These are phyloP conservation scores for Kandelia obovata DNA, from an alignment of 345 rosid genomes.

Conservation along the genomic window DNA sequence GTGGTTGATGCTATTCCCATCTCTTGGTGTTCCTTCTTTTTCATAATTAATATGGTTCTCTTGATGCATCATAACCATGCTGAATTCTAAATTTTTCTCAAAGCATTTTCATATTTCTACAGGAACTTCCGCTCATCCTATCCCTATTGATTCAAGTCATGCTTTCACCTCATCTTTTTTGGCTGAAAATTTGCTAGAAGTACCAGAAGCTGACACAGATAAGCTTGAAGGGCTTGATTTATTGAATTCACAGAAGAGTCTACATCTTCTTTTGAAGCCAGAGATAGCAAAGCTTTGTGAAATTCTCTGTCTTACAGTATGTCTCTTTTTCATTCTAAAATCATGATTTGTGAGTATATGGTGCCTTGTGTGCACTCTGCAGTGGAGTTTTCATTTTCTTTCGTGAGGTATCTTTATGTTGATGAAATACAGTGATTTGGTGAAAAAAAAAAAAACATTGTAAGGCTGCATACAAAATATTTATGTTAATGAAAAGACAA, in stretches of 20 bases:
- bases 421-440: too few species aligned
- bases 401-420: too few species aligned
- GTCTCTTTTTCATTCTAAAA: slow-evolving; percentile 22
- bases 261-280: slow-evolving; percentile 57
- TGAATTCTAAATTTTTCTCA: not conserved
- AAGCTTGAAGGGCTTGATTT: slow-evolving; percentile 33
- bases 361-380: not conserved
- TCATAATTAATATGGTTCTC: not conserved
- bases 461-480: too few species aligned
- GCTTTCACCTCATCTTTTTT: slow-evolving; percentile 17
- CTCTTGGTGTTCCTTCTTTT: not conserved
- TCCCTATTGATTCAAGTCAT: slow-evolving; percentile 14
- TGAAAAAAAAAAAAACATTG: too few species aligned
- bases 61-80: not conserved
- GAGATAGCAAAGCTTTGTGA: slow-evolving; percentile 61
- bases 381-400: not conserved
- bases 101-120: slow-evolving; percentile 24
- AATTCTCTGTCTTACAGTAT: slow-evolving; percentile 60
- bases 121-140: slow-evolving; percentile 38
- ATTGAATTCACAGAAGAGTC: slow-evolving; percentile 55
- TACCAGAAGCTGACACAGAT: slow-evolving; percentile 30
- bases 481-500: too few species aligned
- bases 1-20: slow-evolving; percentile 13
- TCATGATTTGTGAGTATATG: slow-evolving; percentile 11
- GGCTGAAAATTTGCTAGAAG: slow-evolving; percentile 26